Evolutionary conservation across 73 alveolate species (phyloP).

Genomic region (Effrenium voratum): DNA sequence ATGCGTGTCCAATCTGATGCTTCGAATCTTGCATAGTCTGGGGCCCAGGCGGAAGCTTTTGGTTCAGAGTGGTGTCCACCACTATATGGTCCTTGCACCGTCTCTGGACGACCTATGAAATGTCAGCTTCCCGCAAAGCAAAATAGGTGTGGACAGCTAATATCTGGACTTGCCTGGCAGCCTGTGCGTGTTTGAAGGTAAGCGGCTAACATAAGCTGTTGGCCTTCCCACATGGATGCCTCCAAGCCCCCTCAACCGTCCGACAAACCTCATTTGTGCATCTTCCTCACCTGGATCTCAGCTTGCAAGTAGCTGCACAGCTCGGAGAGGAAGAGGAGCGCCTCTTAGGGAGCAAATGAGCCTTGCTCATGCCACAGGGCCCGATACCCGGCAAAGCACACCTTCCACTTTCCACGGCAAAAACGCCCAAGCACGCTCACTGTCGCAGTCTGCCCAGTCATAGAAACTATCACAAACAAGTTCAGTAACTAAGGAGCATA

Average conservation of each 20-base stretch:
- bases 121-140: too few species aligned
- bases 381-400: too few species aligned
- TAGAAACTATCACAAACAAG: neutral
- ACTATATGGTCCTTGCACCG: conserved; percentile 67
- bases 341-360: neutral
- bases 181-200: too few species aligned
- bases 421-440: neutral
- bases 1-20: too few species aligned
- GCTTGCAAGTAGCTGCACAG: conserved; percentile 37
- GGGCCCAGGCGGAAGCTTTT: conserved; percentile 47
- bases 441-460: neutral
- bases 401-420: too few species aligned
- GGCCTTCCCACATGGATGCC: neutral
- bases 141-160: too few species aligned
- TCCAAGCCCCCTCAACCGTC: neutral
- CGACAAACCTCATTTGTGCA: too few species aligned
- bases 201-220: neutral
- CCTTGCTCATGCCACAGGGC: too few species aligned
- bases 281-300: neutral
- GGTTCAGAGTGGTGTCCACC: conserved; percentile 83
- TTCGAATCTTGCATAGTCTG: neutral
- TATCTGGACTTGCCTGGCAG: too few species aligned
- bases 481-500: neutral
- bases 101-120: too few species aligned
- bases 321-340: conserved; percentile 64